Evolutionary conservation across 768 basidiomycete genomes (phyloP), one percentile per base, ranked within the genome.

Genomic region (Lenzites betulinus): DNA sequence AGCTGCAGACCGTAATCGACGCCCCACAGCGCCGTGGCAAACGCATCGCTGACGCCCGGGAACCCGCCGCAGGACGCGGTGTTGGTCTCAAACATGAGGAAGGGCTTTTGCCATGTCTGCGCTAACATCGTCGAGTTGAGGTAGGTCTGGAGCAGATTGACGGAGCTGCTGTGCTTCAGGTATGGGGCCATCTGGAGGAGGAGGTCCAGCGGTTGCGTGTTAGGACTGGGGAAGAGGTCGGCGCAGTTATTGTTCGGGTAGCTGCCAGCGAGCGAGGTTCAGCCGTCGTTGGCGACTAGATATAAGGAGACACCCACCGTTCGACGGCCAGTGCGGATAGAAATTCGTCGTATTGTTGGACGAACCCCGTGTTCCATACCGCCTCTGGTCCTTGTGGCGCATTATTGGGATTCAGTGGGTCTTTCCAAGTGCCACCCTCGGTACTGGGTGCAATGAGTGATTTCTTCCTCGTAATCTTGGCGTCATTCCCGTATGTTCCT

Each of bases 391-490:
- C 55, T 3, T n/a, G 8, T 9, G 51, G 51, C 9, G 18, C n/a
- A 11, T 26, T 28, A 25, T 30, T 42, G 39, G 25, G n/a, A n/a
- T 47, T 44, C 16, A 20, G 26, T 68, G 83, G n/a, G 69, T 69
- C 84, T 83, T 85, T 43, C 73, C 73, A 74, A 9, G 63, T 54
- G 7, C 69, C 70, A 13, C 77, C 81, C 39, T 78, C 80, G n/a
- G 88, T 70, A 58, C 80, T 86, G 0, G 88, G 89, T 0, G 83
- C 87, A 59, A 88, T 78, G 64, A 90, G 81, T 39, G 83, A 73
- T 25, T 78, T 75, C 44, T 75, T 75, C 28, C 77, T 75, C 0
- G 72, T 64, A 18, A 73, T 66, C 28, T 51, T 54, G 22, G 22
- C 9, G 49, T 73, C 70, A 39, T 59, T 64, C 5, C 53, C 56